These are phyloP conservation scores for Cinnamomum chago DNA, from an alignment of 164 flowering plant species.

Conservation along the genomic window DNA sequence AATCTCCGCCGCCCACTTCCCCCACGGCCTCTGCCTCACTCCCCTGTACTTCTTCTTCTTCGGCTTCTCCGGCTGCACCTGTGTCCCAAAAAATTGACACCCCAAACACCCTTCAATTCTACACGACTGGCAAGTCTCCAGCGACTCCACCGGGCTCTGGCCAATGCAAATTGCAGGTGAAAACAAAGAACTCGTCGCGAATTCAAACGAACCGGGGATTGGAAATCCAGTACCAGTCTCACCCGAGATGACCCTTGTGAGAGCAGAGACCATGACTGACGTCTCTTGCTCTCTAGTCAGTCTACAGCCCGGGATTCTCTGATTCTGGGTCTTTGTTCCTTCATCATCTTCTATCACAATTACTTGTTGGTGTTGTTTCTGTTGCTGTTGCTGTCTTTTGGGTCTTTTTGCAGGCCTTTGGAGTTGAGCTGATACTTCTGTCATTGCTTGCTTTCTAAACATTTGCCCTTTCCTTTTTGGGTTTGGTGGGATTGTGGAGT, in stretches of 20 bases:
- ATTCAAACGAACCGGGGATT: not conserved
- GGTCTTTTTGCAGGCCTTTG: not conserved
- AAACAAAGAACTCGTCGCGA: not conserved
- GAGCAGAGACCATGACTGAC: conserved; percentile 6
- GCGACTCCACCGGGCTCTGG: not conserved
- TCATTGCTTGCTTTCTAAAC: conserved; percentile 5
- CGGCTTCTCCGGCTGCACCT: not conserved
- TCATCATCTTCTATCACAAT: not conserved
- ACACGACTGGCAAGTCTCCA: conserved; percentile 1
- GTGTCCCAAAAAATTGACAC: not conserved
- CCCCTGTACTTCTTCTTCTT: conserved; percentile 12
- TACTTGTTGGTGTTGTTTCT: not conserved
- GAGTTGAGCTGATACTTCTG: not conserved
- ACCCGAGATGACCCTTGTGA: conserved; percentile 6
- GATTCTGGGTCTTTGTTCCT: not conserved
- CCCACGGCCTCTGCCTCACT: conserved; percentile 15
- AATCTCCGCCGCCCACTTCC: conserved; percentile 13
- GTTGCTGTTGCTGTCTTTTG: not conserved
- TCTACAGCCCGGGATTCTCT: not conserved
- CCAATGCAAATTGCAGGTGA: not conserved
- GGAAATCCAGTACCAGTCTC: not conserved
- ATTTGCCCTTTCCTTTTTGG: too few species aligned
- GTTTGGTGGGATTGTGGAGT: not conserved
- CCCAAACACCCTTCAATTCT: conserved; percentile 2
- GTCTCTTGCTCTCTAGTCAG: conserved; percentile 2